phyloP scores from a whole-genome alignment of 2,329 filamentous ascomycete genomes.

The Cadophora gregata region DNA sequence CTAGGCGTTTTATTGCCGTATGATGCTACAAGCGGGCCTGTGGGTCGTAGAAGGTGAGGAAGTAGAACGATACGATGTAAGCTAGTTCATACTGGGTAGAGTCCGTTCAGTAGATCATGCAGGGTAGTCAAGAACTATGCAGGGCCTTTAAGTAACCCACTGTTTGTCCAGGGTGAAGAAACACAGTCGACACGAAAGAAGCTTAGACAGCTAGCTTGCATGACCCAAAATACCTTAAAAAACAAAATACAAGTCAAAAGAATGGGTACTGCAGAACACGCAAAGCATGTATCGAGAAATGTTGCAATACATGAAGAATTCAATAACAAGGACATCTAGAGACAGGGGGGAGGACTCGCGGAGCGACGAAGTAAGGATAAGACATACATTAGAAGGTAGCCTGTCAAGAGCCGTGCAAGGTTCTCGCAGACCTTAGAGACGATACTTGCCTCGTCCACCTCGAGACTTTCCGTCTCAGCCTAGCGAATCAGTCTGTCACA shows the following conservation, averaged over 20 bases:
- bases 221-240: not conserved
- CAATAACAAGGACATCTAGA: not conserved
- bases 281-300: not conserved
- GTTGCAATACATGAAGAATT: not conserved
- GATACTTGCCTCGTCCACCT: not conserved
- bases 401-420: not conserved
- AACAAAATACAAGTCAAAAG: not conserved
- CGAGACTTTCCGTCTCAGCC: not conserved
- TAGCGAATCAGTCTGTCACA: too few relatives aligned
- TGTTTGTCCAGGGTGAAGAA: not conserved
- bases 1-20: conserved; percentile 9
- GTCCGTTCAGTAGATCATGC: conserved; percentile 1
- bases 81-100: conserved; percentile 10
- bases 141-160: not conserved
- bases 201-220: not conserved
- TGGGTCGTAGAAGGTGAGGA: conserved; percentile 6
- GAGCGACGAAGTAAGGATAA: not conserved
- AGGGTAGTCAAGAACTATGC: conserved; percentile 7
- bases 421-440: not conserved
- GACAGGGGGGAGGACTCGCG: not conserved
- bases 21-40: conserved; percentile 1
- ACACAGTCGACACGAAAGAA: conserved; percentile 10
- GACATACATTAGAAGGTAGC: not conserved
- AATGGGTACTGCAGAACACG: not conserved
- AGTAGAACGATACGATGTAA: not conserved